A percentile compares a stretch with the other conserved stretches of the same genome.
phyloP scores from a whole-genome alignment of 2,329 filamentous ascomycete genomes.

The Hypoxylon sp. region DNA sequence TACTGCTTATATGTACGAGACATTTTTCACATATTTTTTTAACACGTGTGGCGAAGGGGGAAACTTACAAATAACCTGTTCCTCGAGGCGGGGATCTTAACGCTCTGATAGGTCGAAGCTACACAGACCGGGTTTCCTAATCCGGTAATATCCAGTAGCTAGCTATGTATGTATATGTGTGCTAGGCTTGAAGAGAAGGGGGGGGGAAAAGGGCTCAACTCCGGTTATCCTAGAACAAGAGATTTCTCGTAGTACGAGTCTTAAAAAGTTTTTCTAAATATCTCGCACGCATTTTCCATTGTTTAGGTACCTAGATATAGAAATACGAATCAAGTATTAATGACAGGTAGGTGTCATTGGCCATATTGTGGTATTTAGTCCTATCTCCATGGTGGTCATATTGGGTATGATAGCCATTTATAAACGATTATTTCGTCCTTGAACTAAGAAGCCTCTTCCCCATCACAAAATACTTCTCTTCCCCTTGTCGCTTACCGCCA shows the following conservation, averaged over 20 bases:
- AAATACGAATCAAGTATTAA: too few species aligned
- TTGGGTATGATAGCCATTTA: too few species aligned
- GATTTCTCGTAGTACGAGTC: background rate
- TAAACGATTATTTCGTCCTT: too few species aligned
- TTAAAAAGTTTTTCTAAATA: background rate
- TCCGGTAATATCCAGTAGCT: constrained; percentile 29
- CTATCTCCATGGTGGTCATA: too few species aligned
- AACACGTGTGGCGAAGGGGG: constrained; percentile 6
- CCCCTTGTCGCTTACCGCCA: background rate
- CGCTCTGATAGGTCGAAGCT: constrained; percentile 10
- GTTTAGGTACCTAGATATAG: constrained; percentile 41
- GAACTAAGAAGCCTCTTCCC: background rate
- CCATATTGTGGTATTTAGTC: too few species aligned
- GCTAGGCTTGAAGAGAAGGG: too few species aligned
- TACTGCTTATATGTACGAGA: too few species aligned
- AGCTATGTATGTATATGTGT: too few species aligned
- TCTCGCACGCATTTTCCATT: background rate
- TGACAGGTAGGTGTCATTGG: too few species aligned
- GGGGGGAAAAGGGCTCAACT: background rate
- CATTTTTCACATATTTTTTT: too few species aligned
- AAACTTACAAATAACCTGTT: background rate
- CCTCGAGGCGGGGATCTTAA: background rate
- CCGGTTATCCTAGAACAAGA: background rate
- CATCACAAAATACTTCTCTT: background rate
- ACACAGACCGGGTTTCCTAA: constrained; percentile 38